Base-by-base conservation (phyloP, 768 basidiomycete genomes). In the Suillus brevipes region DNA sequence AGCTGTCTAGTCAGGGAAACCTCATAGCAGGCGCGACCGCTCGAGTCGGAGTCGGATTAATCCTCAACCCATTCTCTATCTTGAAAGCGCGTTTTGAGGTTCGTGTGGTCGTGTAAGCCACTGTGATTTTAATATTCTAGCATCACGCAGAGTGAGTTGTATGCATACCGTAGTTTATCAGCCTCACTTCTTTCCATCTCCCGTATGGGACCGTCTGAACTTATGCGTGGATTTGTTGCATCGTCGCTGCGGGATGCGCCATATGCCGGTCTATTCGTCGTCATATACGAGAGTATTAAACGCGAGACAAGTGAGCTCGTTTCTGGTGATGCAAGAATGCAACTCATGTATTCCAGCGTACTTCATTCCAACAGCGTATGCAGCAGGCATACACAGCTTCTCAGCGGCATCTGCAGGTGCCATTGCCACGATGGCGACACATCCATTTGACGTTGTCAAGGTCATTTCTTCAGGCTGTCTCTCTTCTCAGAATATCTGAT, bases 381-480 rank as follows among this genome's bases (percentile, higher is more conserved):
- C 87, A 16, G 78, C 85, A 4, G 70, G 80, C 6, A 78, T 90
- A 52, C 90, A 93, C 73, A 81, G 83, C 36, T 72, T 85, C 42
- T 85, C 90, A 47, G 95, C 90, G 10, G 92, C 93, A 0, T 81
- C 87, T 1, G 95, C 95, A 10, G 92, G 95, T 3, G 88, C 88
- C 2, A 81, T 95, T 61, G 94, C 94, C 1, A 97, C 95, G 0
- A 77, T 95, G 62, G 83, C 83, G 2, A 98, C 96, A 2, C 94
- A 95, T 70, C 96, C 96, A 2, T 97, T 97, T 69, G 95, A 98
- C 73, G 94, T 95, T 50, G 84, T 97, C 68, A 98, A 98, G 84
- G 94, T 92, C 67, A n/a, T 60, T 57, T 14, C 45, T 16, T n/a
- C 4, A 31, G 37, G 31, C 1, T 25, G 34, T 37, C 25, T 61